phyloP scores from a whole-genome alignment of 2,329 filamentous ascomycete species.

The Alternaria incomplexa region DNA sequence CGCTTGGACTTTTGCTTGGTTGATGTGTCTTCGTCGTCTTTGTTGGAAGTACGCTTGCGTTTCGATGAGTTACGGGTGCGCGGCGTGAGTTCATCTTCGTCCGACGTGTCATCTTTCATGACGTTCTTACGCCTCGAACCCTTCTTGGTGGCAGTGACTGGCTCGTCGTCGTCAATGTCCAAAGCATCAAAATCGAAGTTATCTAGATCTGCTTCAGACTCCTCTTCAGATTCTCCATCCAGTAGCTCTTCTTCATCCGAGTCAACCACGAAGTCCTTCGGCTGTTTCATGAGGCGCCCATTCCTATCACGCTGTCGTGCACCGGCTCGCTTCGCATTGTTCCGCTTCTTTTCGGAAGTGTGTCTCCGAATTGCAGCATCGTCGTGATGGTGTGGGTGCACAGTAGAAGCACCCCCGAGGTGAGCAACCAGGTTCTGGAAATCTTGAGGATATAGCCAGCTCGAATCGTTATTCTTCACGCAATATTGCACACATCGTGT shows the following conservation, averaged over 20 bases:
- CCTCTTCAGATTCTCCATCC: background rate
- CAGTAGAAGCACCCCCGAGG: conserved; percentile 15
- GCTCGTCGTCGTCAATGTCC: background rate
- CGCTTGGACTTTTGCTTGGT: background rate
- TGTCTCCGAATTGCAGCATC: conserved; percentile 12
- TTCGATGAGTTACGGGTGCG: background rate
- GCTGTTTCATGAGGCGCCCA: conserved; percentile 5
- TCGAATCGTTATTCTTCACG: conserved; percentile 15
- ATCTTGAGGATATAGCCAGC: conserved; percentile 28
- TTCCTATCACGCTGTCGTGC: background rate
- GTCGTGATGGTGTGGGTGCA: conserved; percentile 16
- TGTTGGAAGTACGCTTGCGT: background rate
- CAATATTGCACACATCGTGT: conserved; percentile 28
- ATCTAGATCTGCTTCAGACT: background rate
- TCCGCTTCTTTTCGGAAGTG: background rate
- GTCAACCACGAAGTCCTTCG: background rate
- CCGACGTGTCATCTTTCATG: background rate
- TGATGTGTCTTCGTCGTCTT: background rate
- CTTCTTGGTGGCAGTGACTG: background rate
- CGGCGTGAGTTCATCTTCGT: background rate
- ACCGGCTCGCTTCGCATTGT: background rate
- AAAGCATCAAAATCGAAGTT: background rate
- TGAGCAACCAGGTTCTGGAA: conserved; percentile 13
- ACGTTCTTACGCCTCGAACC: background rate
- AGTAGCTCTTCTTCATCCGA: background rate